A percentile compares a stretch with the other conserved stretches of the same genome.
These are phyloP conservation scores for Globisporangium iwayamae DNA, from an alignment of 352 stramenopile genomes.

Conservation along the genomic window DNA sequence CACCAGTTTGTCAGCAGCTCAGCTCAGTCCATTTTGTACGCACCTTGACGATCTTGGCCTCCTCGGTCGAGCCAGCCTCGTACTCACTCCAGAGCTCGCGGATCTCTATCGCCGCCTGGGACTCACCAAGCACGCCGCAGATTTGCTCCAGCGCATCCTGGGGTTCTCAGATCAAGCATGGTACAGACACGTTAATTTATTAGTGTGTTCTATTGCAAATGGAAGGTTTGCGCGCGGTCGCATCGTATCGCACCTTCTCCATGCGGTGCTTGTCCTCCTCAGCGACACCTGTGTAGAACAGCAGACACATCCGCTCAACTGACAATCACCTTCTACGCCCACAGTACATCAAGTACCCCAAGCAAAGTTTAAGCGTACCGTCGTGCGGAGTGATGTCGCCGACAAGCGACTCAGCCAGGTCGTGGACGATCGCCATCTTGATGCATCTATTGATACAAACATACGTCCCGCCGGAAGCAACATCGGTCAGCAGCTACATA, in stretches of 20 bases:
- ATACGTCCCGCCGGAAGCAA: neutral
- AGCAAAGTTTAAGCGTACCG: constrained; percentile 26
- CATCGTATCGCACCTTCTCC: constrained; percentile 56
- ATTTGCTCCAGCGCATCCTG: constrained; percentile 73
- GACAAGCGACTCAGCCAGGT: constrained; percentile 91
- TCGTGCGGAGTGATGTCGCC: constrained; percentile 93
- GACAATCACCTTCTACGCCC: neutral
- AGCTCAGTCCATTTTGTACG: neutral
- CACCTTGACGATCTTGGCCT: constrained; percentile 89
- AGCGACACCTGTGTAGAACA: constrained; percentile 54
- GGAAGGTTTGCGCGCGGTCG: neutral
- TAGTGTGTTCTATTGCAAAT: too few species aligned
- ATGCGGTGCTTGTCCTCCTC: constrained; percentile 88
- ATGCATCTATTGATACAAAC: constrained; percentile 49
- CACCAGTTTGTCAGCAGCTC: neutral
- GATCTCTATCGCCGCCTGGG: constrained; percentile 56
- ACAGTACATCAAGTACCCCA: neutral
- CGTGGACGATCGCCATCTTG: constrained; percentile 92
- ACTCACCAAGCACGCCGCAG: constrained; percentile 51
- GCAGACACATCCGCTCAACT: neutral
- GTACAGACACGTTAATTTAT: neutral
- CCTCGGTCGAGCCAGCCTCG: constrained; percentile 71
- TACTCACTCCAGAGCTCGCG: constrained; percentile 85
- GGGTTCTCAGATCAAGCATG: neutral
- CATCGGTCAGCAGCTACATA: neutral